These are phyloP conservation scores for Boletus tylopilopsis DNA, from an alignment of 768 basidiomycete genomes.

Conservation along the genomic window DNA sequence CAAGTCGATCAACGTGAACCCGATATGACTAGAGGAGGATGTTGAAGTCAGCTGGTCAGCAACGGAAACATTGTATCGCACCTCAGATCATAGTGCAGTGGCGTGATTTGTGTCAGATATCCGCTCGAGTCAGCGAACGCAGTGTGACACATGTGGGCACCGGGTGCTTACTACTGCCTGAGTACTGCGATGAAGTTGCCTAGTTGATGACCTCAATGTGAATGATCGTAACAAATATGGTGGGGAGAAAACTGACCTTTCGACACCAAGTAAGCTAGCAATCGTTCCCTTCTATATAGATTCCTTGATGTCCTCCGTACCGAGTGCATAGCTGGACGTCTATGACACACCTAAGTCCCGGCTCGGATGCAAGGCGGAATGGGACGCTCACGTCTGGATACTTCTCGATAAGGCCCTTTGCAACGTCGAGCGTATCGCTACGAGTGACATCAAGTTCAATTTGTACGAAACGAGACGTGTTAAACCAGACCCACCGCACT, in stretches of 20 bases:
- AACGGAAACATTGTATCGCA: constrained; percentile 19
- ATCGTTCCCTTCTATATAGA: constrained; percentile 75
- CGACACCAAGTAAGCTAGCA: constrained; percentile 85
- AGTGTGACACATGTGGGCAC: constrained; percentile 90
- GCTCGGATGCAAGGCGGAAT: neutral
- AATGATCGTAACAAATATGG: neutral
- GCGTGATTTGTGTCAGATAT: constrained; percentile 45
- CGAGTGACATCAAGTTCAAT: neutral
- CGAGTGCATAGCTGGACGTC: constrained; percentile 62
- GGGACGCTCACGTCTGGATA: constrained; percentile 60
- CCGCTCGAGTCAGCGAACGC: constrained; percentile 85
- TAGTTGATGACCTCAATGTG: constrained; percentile 84
- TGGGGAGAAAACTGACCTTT: constrained; percentile 56
- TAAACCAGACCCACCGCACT: constrained; percentile 46
- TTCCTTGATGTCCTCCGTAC: constrained; percentile 49
- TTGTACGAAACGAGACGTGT: too few species aligned
- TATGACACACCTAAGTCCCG: constrained; percentile 25
- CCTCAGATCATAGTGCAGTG: constrained; percentile 69
- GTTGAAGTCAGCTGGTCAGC: neutral
- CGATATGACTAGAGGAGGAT: constrained; percentile 53
- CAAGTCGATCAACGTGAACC: constrained; percentile 79
- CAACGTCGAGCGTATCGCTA: constrained; percentile 86
- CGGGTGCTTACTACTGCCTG: constrained; percentile 77
- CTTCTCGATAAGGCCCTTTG: constrained; percentile 71
- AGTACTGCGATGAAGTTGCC: constrained; percentile 87